phyloP scores from a whole-genome alignment of 192 early-diverging fungal genomes.

The Lobosporangium transversale region DNA sequence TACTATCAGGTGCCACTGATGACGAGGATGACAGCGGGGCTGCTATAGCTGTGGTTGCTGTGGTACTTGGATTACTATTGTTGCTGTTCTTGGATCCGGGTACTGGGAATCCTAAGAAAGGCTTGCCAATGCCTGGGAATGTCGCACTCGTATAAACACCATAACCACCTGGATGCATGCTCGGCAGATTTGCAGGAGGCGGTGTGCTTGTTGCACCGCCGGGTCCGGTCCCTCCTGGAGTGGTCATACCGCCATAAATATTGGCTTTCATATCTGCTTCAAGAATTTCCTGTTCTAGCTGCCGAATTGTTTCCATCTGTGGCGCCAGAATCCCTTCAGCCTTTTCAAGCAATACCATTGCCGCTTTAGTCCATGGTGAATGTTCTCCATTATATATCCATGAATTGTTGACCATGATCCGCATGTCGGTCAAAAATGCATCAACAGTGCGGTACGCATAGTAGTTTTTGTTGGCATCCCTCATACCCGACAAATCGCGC shows the following conservation, averaged over 20 bases:
- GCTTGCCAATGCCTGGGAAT: conserved; percentile 40
- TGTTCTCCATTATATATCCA: conserved; percentile 61
- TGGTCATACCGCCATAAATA: conserved; percentile 10
- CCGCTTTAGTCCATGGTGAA: conserved; percentile 59
- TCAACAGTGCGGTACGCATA: conserved; percentile 58
- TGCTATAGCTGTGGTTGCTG: not conserved
- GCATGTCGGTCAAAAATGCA: conserved; percentile 62
- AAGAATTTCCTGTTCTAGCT: conserved; percentile 40
- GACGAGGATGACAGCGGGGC: not conserved
- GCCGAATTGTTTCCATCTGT: conserved; percentile 40
- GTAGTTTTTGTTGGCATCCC: conserved; percentile 58
- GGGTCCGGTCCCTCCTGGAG: conserved; percentile 2
- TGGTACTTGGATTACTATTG: not conserved
- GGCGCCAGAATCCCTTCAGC: conserved; percentile 49
- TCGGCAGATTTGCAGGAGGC: conserved; percentile 6
- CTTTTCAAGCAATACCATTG: conserved; percentile 42
- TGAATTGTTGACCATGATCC: conserved; percentile 64
- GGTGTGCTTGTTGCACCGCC: conserved; percentile 14
- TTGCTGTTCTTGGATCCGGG: not conserved
- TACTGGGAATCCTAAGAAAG: conserved; percentile 16
- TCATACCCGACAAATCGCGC: conserved; percentile 62
- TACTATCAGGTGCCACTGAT: not conserved
- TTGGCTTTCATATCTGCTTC: conserved; percentile 42
- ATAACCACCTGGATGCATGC: conserved; percentile 42
- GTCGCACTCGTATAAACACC: conserved; percentile 26